Evolutionary conservation across 2,329 filamentous ascomycete genomes (phyloP).

Genomic region (Colletotrichum somersetense): DNA sequence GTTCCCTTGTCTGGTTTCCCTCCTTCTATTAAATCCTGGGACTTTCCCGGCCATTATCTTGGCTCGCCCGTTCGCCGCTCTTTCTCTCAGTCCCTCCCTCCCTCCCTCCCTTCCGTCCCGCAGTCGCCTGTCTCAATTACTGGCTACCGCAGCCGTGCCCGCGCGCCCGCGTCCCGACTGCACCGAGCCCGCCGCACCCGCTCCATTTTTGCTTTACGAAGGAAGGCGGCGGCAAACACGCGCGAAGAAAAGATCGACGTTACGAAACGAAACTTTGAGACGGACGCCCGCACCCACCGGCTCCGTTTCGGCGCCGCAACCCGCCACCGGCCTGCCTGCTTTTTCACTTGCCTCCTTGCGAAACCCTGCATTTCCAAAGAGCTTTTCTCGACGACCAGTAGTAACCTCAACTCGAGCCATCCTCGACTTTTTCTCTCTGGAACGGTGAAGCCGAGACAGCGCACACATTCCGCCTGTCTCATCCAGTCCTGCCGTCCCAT

Average conservation of each 20-base stretch:
- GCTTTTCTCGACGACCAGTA: neutral
- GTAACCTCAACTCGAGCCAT: neutral
- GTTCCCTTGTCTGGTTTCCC: neutral
- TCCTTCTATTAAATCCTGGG: slow-evolving; percentile 27
- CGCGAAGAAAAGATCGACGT: slow-evolving; percentile 22
- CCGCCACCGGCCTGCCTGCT: slow-evolving; percentile 17
- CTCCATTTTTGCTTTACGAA: neutral
- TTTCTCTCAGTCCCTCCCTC: neutral
- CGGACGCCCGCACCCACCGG: slow-evolving; percentile 28
- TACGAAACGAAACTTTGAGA: slow-evolving; percentile 31
- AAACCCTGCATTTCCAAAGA: neutral
- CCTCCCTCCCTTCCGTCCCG: slow-evolving; percentile 10
- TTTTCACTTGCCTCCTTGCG: neutral
- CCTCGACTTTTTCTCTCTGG: neutral
- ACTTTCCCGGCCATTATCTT: slow-evolving; percentile 18
- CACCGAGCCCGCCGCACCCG: slow-evolving; percentile 10
- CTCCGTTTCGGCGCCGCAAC: slow-evolving; percentile 34
- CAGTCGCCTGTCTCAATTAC: slow-evolving; percentile 1
- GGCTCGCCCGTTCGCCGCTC: slow-evolving; percentile 19
- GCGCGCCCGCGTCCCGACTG: slow-evolving; percentile 2
- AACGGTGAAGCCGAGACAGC: slow-evolving; percentile 19
- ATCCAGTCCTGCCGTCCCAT: slow-evolving; percentile 12
- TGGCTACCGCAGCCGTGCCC: slow-evolving; percentile 9
- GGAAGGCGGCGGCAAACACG: neutral
- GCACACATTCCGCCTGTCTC: slow-evolving; percentile 20